Percentiles rank a stretch among this genome's conserved stretches.
Conservation (phyloP, 768 basidiomycete species). For the Phaeotremella fagi region DNA sequence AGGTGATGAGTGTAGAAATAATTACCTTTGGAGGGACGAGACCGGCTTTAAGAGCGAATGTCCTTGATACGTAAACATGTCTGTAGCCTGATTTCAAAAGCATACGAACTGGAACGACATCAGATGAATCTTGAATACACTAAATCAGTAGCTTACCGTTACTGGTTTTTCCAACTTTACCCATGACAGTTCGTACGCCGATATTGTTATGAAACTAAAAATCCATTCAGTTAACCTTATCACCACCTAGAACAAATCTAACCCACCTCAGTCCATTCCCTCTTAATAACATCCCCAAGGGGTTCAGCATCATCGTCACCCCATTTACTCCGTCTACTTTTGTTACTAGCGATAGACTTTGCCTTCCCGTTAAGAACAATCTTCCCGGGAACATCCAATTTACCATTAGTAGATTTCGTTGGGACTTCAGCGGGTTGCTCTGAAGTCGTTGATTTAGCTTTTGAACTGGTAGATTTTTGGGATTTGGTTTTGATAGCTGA, state of each 20-base stretch:
- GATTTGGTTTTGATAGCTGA: conserved; percentile 50
- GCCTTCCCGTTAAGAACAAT: conserved; percentile 6
- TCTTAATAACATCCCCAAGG: conserved; percentile 25
- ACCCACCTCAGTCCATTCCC: conserved; percentile 37
- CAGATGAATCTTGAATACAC: background rate
- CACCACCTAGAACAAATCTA: too few species aligned
- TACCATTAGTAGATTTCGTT: background rate
- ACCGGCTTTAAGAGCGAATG: conserved; percentile 79
- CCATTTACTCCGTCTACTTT: conserved; percentile 29
- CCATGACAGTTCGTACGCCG: conserved; percentile 86
- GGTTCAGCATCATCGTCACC: conserved; percentile 56
- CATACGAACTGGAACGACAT: conserved; percentile 67
- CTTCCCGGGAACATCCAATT: background rate
- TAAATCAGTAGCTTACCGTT: conserved; percentile 69
- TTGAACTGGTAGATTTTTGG: conserved; percentile 40
- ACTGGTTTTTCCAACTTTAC: conserved; percentile 82
- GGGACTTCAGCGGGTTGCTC: conserved; percentile 7
- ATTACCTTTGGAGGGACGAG: conserved; percentile 74
- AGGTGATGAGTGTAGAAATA: background rate
- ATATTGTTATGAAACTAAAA: conserved; percentile 75
- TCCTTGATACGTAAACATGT: conserved; percentile 90
- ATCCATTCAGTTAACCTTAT: background rate
- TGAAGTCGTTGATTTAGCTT: conserved; percentile 22
- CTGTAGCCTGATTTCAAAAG: conserved; percentile 85
- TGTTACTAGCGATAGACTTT: conserved; percentile 31